Percentiles rank a stretch among this genome's conserved stretches.
Evolutionary conservation across 2,329 filamentous ascomycete genomes (phyloP).

Genomic region (Xylaria sp.): DNA sequence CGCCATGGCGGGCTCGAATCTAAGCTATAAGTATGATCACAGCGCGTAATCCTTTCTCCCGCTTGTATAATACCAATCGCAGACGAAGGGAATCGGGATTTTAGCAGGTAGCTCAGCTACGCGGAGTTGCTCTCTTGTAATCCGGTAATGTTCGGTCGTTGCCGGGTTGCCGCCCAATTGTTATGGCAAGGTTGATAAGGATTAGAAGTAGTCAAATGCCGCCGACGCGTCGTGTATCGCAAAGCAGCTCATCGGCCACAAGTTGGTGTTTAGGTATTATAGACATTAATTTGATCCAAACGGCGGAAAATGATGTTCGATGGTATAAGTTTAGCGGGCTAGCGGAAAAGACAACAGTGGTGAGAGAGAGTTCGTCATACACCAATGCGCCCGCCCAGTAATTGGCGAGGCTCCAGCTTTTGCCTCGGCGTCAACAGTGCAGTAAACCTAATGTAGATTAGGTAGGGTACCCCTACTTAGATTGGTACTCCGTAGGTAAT

Average conservation of each 20-base stretch:
- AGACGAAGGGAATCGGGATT: not conserved
- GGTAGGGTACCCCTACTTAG: not conserved
- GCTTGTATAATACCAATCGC: not conserved
- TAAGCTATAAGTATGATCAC: constrained; percentile 28
- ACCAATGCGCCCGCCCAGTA: constrained; percentile 5
- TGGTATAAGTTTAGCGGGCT: constrained; percentile 1
- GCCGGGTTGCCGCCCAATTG: constrained; percentile 20
- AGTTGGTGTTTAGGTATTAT: not conserved
- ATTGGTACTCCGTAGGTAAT: not conserved
- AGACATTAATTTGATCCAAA: not conserved
- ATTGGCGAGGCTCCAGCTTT: constrained; percentile 23
- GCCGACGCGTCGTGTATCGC: constrained; percentile 15
- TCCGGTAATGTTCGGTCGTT: constrained; percentile 16
- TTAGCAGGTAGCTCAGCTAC: not conserved
- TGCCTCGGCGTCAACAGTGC: constrained; percentile 25
- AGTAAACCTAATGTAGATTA: not conserved
- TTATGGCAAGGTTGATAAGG: constrained; percentile 1
- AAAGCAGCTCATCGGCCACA: not conserved
- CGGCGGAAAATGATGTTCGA: not conserved
- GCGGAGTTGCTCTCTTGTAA: constrained; percentile 1
- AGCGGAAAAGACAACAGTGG: not conserved
- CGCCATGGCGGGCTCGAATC: constrained; percentile 54
- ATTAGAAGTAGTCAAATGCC: not conserved
- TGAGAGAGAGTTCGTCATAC: not conserved
- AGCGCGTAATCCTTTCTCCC: constrained; percentile 4